Evolutionary conservation across 2,329 filamentous ascomycete genomes (phyloP).

Genomic region (Fusarium nygamai): DNA sequence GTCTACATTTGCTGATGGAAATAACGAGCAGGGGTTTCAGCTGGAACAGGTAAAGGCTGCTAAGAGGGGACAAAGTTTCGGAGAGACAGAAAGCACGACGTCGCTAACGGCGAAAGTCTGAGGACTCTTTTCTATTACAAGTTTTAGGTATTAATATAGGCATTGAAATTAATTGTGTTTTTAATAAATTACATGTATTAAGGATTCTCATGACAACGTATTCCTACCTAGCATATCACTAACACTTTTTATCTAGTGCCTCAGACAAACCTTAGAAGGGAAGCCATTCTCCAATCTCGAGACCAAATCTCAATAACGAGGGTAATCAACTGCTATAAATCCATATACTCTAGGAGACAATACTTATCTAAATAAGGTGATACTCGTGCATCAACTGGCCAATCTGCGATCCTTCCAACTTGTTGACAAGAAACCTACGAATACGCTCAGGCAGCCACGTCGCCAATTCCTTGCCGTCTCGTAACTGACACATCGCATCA

Average conservation of each 20-base stretch:
- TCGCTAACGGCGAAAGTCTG: neutral
- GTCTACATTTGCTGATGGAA: conserved; percentile 2
- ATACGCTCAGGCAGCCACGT: neutral
- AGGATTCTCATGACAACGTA: neutral
- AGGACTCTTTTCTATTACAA: neutral
- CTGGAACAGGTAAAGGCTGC: neutral
- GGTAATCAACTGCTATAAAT: neutral
- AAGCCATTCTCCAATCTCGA: neutral
- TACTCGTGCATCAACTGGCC: neutral
- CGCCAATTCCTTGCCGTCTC: neutral
- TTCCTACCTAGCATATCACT: neutral
- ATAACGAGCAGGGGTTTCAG: neutral
- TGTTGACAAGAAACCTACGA: neutral
- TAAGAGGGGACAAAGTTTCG: neutral
- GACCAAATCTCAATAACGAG: too few species aligned
- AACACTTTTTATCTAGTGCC: neutral
- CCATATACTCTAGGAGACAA: neutral
- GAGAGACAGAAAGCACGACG: neutral
- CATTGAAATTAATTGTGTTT: neutral
- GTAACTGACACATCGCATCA: neutral
- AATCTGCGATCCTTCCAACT: neutral
- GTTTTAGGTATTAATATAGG: neutral
- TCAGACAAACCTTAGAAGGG: neutral
- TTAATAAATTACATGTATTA: neutral
- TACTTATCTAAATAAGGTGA: neutral